Evolutionary conservation across 345 rosid species (phyloP).

Genomic region (Cochlearia excelsa): DNA sequence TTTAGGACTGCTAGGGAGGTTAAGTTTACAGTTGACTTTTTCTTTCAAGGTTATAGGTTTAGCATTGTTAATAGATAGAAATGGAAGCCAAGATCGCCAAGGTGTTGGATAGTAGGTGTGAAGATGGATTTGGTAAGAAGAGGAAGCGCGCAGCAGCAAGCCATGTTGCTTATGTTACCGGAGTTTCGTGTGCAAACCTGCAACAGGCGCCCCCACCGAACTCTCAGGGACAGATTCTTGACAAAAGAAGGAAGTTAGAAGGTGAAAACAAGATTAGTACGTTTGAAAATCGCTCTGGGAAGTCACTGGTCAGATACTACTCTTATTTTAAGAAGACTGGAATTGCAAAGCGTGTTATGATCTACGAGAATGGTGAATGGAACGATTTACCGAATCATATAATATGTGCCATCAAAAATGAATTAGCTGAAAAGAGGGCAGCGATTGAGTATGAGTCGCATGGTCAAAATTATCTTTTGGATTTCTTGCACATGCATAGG

Average conservation of each 20-base stretch:
- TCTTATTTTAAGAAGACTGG: slow-evolving; percentile 66
- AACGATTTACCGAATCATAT: slow-evolving; percentile 54
- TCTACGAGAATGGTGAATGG: slow-evolving; percentile 76
- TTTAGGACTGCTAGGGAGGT: slow-evolving; percentile 43
- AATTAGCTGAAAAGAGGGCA: slow-evolving; percentile 62
- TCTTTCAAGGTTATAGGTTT: slow-evolving; percentile 41
- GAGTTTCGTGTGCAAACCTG: slow-evolving; percentile 36
- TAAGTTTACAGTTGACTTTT: slow-evolving; percentile 35
- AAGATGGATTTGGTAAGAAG: slow-evolving; percentile 43
- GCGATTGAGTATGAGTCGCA: slow-evolving; percentile 51
- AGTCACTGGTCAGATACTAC: slow-evolving; percentile 57
- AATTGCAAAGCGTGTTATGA: slow-evolving; percentile 67
- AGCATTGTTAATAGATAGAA: slow-evolving; percentile 51
- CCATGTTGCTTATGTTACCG: slow-evolving; percentile 41
- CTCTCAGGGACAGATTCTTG: slow-evolving; percentile 28
- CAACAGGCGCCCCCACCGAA: slow-evolving; percentile 38
- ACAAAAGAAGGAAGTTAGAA: slow-evolving; percentile 54
- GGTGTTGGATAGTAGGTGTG: slow-evolving; percentile 56
- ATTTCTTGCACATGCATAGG: slow-evolving; percentile 77
- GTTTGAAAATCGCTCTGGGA: slow-evolving; percentile 37
- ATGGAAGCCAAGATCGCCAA: slow-evolving; percentile 59
- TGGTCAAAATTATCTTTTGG: slow-evolving; percentile 53
- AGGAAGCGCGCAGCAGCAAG: slow-evolving; percentile 46
- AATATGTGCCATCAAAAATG: slow-evolving; percentile 44
- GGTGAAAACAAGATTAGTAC: slow-evolving; percentile 34